Percentiles rank a stretch among this genome's conserved stretches.
Evolutionary conservation across 495 filamentous ascomycete genomes (phyloP).

Genomic region (Aeminium ludgeri): DNA sequence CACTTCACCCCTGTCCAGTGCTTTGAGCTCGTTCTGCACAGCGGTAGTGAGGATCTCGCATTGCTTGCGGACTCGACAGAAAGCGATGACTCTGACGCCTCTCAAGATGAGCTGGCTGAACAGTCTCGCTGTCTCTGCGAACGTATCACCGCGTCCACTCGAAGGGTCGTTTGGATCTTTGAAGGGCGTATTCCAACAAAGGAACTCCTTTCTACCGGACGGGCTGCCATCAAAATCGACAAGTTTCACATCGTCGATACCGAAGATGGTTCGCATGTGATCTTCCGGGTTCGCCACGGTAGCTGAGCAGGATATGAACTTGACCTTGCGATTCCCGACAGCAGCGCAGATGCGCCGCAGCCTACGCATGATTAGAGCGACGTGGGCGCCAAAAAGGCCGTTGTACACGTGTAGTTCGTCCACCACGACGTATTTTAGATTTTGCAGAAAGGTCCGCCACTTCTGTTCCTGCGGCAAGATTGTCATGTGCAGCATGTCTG

Average conservation of each 20-base stretch:
- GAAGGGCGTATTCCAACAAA: conserved; percentile 97
- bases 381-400: conserved; percentile 82
- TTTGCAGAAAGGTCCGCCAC: conserved; percentile 79
- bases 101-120: conserved; percentile 82
- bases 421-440: conserved; percentile 77
- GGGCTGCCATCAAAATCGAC: conserved; percentile 89
- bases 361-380: conserved; percentile 87
- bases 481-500: conserved; percentile 93
- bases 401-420: conserved; percentile 85
- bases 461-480: conserved; percentile 81
- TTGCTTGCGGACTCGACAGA: conserved; percentile 70
- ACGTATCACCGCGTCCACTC: conserved; percentile 67
- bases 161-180: conserved; percentile 77
- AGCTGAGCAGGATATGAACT: conserved; percentile 93
- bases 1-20: conserved; percentile 54
- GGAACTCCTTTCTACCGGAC: conserved; percentile 81
- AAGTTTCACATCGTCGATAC: conserved; percentile 59
- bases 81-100: conserved; percentile 85
- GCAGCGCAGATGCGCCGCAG: conserved; percentile 80
- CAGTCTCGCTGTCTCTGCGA: conserved; percentile 68
- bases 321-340: conserved; percentile 72
- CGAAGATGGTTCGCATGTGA: conserved; percentile 89
- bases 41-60: conserved; percentile 76
- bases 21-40: conserved; percentile 57
- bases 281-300: conserved; percentile 87